phyloP scores from a whole-genome alignment of 2,329 filamentous ascomycete genomes.

The Arthrobotrys musiformis region DNA sequence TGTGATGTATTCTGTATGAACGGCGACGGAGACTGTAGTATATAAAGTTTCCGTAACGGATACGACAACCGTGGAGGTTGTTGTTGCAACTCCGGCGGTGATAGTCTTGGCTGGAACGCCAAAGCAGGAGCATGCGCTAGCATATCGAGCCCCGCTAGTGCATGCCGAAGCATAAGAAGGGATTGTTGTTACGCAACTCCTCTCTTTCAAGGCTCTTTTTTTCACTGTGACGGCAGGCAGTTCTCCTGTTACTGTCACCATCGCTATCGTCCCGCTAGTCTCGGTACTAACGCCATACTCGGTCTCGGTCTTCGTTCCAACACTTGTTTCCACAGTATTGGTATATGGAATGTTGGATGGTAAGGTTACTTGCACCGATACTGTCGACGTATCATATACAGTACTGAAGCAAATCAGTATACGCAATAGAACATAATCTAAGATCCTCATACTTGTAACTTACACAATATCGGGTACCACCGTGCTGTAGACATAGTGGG shows the following conservation, averaged over 20 bases:
- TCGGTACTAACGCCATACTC: background rate
- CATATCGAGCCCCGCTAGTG: conserved; percentile 8
- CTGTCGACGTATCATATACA: background rate
- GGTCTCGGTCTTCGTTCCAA: background rate
- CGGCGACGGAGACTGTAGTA: background rate
- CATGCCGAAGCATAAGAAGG: conserved; percentile 9
- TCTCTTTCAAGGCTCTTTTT: background rate
- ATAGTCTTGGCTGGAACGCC: conserved; percentile 8
- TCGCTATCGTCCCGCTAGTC: background rate
- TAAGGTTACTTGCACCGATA: background rate
- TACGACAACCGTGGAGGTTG: background rate
- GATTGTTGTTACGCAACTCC: background rate
- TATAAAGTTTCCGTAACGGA: background rate
- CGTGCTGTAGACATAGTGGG: conserved; percentile 8
- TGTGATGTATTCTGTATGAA: background rate
- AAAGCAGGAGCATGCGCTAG: conserved; percentile 23
- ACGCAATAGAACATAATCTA: no score
- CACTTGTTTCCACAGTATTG: background rate
- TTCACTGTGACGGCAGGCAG: background rate
- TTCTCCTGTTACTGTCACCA: background rate
- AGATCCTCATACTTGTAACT: no score
- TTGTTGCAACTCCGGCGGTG: background rate
- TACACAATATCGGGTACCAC: background rate
- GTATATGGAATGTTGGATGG: background rate
- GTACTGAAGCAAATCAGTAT: background rate